Evolutionary conservation across 1,139 yeast genomes (phyloP), one percentile per base, ranked within the genome.

Genomic region (Eremothecium coryli): DNA sequence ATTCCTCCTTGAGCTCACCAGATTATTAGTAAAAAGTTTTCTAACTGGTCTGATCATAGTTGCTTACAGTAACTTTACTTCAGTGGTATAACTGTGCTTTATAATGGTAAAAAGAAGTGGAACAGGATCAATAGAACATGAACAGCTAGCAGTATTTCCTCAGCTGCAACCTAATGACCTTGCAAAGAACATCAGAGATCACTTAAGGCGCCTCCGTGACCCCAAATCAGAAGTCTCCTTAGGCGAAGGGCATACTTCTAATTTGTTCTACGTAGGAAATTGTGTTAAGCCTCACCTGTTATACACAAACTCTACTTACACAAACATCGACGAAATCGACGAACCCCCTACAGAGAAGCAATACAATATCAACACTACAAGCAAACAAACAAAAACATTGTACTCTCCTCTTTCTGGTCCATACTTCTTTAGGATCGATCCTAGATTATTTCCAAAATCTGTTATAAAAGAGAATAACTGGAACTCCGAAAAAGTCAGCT

Each of bases 231-330:
- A 25, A 5, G 12, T 25, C 5, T 13, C n/a, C n/a, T 25, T 25
- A 16, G 28, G 28, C 14, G 28, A 25, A 15, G 28, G 28, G 28
- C 28, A 25, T 15, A 25, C 28, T 12, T 25, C 28, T 6, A 25
- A 3, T 4, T 15, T 25, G 16, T 25, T 25, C 5, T 25, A 25
- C 14, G 28, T 25, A n/a, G 28, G 28, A 5, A 25, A 25, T 25
- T 25, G 28, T 15, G 15, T 25, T 25, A 12, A 15, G 16, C 28
- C 28, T 11, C 14, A 12, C 15, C 15, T 11, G n/a, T 25, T 25
- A 3, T 25, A 25, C 7, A 25, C 28, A 5, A 16, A 4, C 4
- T 25, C 15, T 5, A 25, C n/a, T 15, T 12, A 13, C 15, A 25
- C 28, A 4, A 25, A 25, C n/a, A 25, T 25, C 10, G 28, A 25